A percentile compares a stretch with the other conserved stretches of the same genome.
These are phyloP conservation scores for Botrytis tulipae DNA, from an alignment of 2,329 filamentous ascomycete species.

Conservation along the genomic window DNA sequence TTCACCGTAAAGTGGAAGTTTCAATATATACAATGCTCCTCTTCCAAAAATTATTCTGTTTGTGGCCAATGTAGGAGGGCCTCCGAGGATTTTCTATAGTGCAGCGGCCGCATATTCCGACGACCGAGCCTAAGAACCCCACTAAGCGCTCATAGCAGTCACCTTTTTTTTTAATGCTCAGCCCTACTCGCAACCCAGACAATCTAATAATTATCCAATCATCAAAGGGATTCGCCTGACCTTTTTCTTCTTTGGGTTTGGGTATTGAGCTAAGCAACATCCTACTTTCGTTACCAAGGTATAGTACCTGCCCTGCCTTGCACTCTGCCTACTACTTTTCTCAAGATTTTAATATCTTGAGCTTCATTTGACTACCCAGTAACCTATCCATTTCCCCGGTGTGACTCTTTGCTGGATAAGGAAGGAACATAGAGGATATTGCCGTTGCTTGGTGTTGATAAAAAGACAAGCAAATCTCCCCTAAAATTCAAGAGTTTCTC, in stretches of 20 bases:
- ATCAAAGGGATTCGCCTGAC: neutral
- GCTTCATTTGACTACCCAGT: neutral
- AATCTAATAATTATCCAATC: neutral
- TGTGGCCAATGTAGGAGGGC: neutral
- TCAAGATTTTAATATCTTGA: neutral
- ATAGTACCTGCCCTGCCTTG: neutral
- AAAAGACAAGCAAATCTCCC: neutral
- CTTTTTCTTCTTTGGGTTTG: neutral
- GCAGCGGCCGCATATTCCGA: constrained; percentile 8
- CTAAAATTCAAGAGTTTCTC: neutral
- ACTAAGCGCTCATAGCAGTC: neutral
- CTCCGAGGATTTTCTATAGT: neutral
- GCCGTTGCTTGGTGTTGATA: neutral
- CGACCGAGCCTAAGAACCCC: neutral
- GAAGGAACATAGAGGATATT: neutral
- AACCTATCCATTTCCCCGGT: neutral
- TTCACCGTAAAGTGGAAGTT: neutral
- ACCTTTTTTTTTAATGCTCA: neutral
- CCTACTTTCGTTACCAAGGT: neutral
- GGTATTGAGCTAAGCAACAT: neutral
- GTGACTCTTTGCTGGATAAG: neutral
- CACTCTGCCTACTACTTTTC: neutral
- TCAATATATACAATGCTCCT: neutral
- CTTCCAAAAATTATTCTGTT: neutral
- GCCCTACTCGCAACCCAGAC: neutral